These are phyloP conservation scores for Suhomyces canberraensis DNA, from an alignment of 805 yeast genomes.

Conservation along the genomic window DNA sequence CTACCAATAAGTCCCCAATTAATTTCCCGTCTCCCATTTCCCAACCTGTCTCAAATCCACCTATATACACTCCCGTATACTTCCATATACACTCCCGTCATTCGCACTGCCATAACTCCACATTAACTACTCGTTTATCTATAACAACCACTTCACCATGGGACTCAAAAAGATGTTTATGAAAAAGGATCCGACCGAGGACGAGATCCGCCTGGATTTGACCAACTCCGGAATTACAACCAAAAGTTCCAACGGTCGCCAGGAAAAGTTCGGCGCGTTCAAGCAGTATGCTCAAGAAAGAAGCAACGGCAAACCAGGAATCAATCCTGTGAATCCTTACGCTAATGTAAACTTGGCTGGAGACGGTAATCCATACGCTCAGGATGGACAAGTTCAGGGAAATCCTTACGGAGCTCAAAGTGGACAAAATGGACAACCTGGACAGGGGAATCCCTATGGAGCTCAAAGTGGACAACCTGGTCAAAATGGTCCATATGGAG, in stretches of 20 bases:
- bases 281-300: constrained; percentile 46
- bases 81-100: no score
- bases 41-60: no score
- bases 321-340: constrained; percentile 42
- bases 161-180: constrained; percentile 45
- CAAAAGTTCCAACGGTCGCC: constrained; percentile 25
- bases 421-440: background rate
- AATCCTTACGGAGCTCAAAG: constrained; percentile 6
- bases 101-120: no score
- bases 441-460: constrained; percentile 4
- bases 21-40: no score
- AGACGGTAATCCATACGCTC: constrained; percentile 6
- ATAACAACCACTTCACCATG: constrained; percentile 35
- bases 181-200: constrained; percentile 50
- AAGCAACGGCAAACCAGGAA: constrained; percentile 30
- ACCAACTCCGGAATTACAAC: constrained; percentile 42
- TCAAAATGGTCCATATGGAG: constrained; percentile 9
- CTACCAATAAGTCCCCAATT: no score
- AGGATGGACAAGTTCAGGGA: background rate
- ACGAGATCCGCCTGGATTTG: constrained; percentile 41
- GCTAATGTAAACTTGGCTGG: constrained; percentile 22
- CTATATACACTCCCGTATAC: no score
- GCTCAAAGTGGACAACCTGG: constrained; percentile 1
- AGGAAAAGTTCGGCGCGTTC: constrained; percentile 52
- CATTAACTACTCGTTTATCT: no score